Conservation (phyloP, 2,329 filamentous ascomycete genomes). For the Pseudocercospora fuligena region DNA sequence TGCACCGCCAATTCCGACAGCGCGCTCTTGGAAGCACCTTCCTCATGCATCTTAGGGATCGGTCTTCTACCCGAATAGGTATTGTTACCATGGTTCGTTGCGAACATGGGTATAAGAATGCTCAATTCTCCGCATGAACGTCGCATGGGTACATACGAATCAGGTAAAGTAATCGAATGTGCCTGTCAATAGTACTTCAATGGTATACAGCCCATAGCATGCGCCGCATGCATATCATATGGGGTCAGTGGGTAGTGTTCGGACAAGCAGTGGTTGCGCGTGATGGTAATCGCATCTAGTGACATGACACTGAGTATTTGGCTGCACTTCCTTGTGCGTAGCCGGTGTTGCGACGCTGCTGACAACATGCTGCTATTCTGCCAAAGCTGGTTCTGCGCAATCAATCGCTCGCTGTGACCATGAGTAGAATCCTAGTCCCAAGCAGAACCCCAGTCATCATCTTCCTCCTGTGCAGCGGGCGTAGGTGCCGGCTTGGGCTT, state of each 20-base stretch:
- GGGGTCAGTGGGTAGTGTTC: background rate
- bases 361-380: background rate
- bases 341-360: background rate
- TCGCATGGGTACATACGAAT: background rate
- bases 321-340: background rate
- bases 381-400: background rate
- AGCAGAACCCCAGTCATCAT: constrained; percentile 48
- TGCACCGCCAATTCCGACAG: background rate
- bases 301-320: background rate
- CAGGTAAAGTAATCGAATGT: background rate
- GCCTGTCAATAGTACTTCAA: background rate
- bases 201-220: background rate
- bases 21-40: background rate
- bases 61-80: background rate
- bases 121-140: background rate
- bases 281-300: background rate
- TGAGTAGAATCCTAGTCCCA: constrained; percentile 37
- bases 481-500: constrained; percentile 33
- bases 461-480: constrained; percentile 41
- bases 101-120: background rate
- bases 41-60: background rate
- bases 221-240: background rate
- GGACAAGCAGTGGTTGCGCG: background rate
- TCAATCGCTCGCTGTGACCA: background rate
- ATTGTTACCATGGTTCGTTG: background rate